Evolutionary conservation across 208 protist genomes (phyloP).

Genomic region (Trypanosoma cruzi): DNA sequence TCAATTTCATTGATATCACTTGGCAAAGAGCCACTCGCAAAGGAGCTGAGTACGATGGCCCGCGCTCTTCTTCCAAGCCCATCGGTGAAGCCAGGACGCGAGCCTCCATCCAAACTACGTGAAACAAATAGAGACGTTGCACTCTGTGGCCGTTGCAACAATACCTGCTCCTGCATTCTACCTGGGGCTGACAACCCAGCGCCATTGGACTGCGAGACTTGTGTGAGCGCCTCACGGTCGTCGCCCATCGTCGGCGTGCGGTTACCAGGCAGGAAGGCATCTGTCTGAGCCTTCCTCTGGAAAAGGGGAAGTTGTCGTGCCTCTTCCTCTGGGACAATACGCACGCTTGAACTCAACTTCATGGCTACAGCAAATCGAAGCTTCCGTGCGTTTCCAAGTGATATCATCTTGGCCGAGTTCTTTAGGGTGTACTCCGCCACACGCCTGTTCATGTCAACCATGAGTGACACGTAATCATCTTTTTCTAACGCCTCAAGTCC

Average conservation of each 20-base stretch:
- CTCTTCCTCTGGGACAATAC: slow-evolving; percentile 77
- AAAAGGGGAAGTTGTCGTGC: slow-evolving; percentile 33
- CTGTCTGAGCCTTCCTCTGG: background rate
- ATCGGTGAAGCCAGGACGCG: background rate
- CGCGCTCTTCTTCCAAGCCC: slow-evolving; percentile 12
- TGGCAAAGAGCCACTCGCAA: background rate
- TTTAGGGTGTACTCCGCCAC: slow-evolving; percentile 79
- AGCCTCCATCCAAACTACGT: slow-evolving; percentile 2
- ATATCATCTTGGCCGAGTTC: slow-evolving; percentile 78
- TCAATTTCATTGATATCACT: slow-evolving; percentile 14
- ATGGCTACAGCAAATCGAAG: slow-evolving; percentile 85
- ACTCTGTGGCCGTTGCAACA: slow-evolving; percentile 1
- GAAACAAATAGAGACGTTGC: slow-evolving; percentile 5
- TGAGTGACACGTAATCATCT: slow-evolving; percentile 72
- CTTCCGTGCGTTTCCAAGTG: slow-evolving; percentile 60
- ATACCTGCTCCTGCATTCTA: background rate
- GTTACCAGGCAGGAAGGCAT: background rate
- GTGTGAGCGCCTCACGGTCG: slow-evolving; percentile 19
- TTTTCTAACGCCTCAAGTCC: slow-evolving; percentile 72
- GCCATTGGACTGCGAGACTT: slow-evolving; percentile 28
- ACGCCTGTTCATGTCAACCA: slow-evolving; percentile 83
- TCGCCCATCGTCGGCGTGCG: background rate
- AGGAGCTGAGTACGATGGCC: slow-evolving; percentile 14
- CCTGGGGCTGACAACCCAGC: slow-evolving; percentile 4
- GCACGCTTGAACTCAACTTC: slow-evolving; percentile 71